phyloP scores from a whole-genome alignment of 2,329 filamentous ascomycete genomes.

The Aspergillus transmontanensis region DNA sequence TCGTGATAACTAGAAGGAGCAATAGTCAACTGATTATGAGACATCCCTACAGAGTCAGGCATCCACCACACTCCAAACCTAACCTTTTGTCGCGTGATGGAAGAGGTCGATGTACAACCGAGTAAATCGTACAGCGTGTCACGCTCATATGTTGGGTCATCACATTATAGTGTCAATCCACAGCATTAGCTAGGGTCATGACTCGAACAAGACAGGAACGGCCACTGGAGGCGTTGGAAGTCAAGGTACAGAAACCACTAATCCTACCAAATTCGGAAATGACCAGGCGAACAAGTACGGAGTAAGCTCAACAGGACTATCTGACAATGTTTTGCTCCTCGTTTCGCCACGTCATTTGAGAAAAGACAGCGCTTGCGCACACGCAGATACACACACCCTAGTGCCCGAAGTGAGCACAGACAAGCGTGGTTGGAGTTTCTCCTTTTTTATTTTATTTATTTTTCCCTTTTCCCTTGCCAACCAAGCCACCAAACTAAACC shows the following conservation, averaged over 20 bases:
- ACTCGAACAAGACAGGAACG: conserved; percentile 4
- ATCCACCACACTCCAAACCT: conserved; percentile 10
- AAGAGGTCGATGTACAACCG: conserved; percentile 15
- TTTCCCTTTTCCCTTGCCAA: conserved; percentile 4
- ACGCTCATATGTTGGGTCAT: conserved; percentile 15
- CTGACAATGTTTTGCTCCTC: conserved; percentile 11
- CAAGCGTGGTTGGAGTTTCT: conserved; percentile 10
- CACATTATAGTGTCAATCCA: conserved; percentile 13
- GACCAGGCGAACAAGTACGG: background rate
- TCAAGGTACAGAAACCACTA: background rate
- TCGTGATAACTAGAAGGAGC: background rate
- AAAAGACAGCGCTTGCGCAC: conserved; percentile 9
- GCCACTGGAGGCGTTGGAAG: background rate
- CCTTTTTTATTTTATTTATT: background rate
- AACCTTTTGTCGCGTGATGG: conserved; percentile 14
- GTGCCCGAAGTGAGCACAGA: conserved; percentile 20
- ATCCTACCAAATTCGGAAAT: conserved; percentile 4
- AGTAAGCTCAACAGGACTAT: conserved; percentile 4
- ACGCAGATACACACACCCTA: conserved; percentile 7
- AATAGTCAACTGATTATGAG: conserved; percentile 10
- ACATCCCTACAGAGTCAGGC: conserved; percentile 12
- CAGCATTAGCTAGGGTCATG: conserved; percentile 8
- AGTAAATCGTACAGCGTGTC: conserved; percentile 18
- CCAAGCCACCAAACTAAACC: conserved; percentile 16
- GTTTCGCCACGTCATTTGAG: conserved; percentile 24